These are phyloP conservation scores for Colletotrichum theobromicola DNA, from an alignment of 2,329 filamentous ascomycete genomes.

Conservation along the genomic window DNA sequence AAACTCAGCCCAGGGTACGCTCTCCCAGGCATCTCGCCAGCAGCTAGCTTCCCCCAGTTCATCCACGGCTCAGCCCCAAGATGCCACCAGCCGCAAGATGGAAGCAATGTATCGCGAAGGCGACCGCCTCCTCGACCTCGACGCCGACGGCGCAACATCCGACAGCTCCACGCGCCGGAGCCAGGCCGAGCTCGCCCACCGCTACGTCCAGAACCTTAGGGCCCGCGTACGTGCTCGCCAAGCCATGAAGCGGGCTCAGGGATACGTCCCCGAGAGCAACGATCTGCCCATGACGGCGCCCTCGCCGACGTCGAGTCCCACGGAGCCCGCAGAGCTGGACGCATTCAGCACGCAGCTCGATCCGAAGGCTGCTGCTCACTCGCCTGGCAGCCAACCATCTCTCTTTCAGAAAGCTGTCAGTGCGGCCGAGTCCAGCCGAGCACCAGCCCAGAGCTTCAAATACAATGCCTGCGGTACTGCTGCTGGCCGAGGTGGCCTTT, in stretches of 20 bases:
- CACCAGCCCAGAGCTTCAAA: background rate
- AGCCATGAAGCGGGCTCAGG: background rate
- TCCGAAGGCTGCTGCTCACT: background rate
- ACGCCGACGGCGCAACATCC: fast-evolving
- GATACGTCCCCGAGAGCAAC: background rate
- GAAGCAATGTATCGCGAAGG: background rate
- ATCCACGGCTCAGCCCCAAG: background rate
- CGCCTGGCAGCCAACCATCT: fast-evolving
- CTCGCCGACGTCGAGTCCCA: background rate
- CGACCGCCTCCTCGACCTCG: background rate
- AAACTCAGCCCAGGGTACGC: background rate
- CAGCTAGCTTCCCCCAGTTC: background rate
- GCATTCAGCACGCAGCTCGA: background rate
- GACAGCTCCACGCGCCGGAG: background rate
- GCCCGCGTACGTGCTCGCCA: background rate
- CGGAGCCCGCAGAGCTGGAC: background rate
- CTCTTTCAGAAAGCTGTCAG: background rate
- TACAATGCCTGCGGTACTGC: too few species aligned
- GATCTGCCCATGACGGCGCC: background rate
- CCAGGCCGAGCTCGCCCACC: background rate
- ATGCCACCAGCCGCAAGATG: background rate
- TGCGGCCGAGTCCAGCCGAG: background rate
- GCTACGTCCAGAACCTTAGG: background rate
- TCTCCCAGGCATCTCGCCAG: background rate
- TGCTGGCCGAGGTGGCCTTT: background rate